Conservation (phyloP, 768 basidiomycete species). For the Boletus rufocinnamomeus region DNA sequence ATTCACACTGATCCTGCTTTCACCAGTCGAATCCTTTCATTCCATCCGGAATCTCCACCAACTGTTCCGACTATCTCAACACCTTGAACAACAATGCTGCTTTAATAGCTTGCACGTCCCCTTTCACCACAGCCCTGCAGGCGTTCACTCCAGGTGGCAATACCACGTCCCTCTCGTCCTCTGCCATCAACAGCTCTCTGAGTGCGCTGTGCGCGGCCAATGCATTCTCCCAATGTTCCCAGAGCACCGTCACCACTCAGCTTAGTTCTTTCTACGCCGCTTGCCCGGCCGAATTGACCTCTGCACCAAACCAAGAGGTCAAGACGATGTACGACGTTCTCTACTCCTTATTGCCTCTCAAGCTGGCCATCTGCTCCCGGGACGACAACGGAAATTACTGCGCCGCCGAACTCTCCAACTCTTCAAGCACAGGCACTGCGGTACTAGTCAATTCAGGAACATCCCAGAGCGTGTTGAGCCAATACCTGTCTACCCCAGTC, state of each 20-base stretch:
- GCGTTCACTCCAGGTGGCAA: slow-evolving; percentile 50
- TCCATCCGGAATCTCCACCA: slow-evolving; percentile 60
- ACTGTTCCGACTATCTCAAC: slow-evolving; percentile 60
- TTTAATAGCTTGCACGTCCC: slow-evolving; percentile 60
- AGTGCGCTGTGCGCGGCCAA: slow-evolving; percentile 52
- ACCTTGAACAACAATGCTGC: slow-evolving; percentile 60
- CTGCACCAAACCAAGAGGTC: slow-evolving; percentile 49
- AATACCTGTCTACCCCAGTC: slow-evolving; percentile 30
- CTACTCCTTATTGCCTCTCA: slow-evolving; percentile 69
- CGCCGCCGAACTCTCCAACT: slow-evolving; percentile 46
- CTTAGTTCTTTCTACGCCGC: slow-evolving; percentile 69
- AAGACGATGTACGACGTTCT: slow-evolving; percentile 75
- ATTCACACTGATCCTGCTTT: slow-evolving; percentile 10
- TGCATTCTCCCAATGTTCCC: slow-evolving; percentile 52
- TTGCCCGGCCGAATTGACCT: slow-evolving; percentile 73
- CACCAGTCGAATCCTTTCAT: slow-evolving; percentile 53
- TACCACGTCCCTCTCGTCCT: slow-evolving; percentile 40
- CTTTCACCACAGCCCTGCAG: slow-evolving; percentile 61
- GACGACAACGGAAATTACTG: slow-evolving; percentile 74
- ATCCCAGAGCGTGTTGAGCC: slow-evolving; percentile 20
- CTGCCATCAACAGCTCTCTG: slow-evolving; percentile 55
- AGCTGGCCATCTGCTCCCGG: slow-evolving; percentile 72
- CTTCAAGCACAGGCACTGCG: slow-evolving; percentile 25
- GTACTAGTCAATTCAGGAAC: slow-evolving; percentile 9
- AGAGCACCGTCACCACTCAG: slow-evolving; percentile 55